Base-by-base conservation (phyloP, 306 rosid species). In the Begonia masoniana region DNA sequence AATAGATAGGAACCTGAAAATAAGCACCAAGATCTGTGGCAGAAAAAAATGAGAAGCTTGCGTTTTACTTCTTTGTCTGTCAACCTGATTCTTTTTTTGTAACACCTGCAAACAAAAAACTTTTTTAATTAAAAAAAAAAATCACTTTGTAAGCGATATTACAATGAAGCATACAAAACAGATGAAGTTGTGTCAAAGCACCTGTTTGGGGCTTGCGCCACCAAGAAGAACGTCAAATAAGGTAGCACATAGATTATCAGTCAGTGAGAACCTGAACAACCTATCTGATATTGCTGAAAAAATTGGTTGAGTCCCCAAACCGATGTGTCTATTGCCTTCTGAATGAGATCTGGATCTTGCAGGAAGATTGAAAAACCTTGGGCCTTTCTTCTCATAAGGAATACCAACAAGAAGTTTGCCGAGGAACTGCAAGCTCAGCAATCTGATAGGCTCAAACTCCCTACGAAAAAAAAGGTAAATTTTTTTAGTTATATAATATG, bases 181-280 rank as follows among this genome's bases (percentile, higher is more conserved):
- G 0, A 21, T 21, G 39, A 31, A 31, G 39, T 60, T 9, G 31
- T 15, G 24, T 65, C 48, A 13, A 47, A 51, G 23, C 63, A 91
- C 97, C 97, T 91, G 97, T 77, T 81, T 91, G 68, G 97, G 97
- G 74, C 97, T 91, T 67, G 97, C 97, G 71, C 97, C 97, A 48
- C 97, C 97, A 50, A 91, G 97, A 76, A 91, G 96, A 71, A 81
- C 94, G 69, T 91, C 97, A 69, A 91, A 91, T 67, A 91, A 77
- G 57, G 96, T 76, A 58, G 96, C 97, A 74, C 94, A 78, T 17
- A 91, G 63, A 76, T 81, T 75, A 57, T 91, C 97, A 17, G 97
- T 78, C 74, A 66, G 92, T 47, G 85, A 88, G 81, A 91, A 91
- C 75, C 91, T 71, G 72, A 91, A 91, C 69, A 91, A 73, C 56